Percentiles rank a stretch among this genome's conserved stretches.
These are phyloP conservation scores for Leccinum pachyderme DNA, from an alignment of 1,284 basidiomycete species.

Conservation along the genomic window DNA sequence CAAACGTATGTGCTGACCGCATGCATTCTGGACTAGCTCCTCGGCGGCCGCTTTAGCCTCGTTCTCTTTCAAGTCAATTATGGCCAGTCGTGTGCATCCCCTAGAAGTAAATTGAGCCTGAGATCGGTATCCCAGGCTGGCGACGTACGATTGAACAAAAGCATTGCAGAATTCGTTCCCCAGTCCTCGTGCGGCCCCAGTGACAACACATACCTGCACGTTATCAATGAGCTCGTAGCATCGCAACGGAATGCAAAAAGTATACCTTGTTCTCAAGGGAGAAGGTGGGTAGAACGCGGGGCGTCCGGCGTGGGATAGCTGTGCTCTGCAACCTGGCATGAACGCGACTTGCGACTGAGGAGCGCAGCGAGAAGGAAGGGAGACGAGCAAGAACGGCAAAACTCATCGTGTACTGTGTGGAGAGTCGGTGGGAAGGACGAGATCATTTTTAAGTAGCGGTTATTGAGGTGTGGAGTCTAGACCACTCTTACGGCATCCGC, in stretches of 20 bases:
- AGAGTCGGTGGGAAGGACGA: constrained; percentile 9
- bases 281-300: constrained; percentile 53
- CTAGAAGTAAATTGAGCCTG: constrained; percentile 35
- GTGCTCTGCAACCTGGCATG: constrained; percentile 28
- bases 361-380: constrained; percentile 18
- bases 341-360: constrained; percentile 14
- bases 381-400: constrained; percentile 25
- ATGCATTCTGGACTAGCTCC: constrained; percentile 63
- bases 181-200: constrained; percentile 90
- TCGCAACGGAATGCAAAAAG: neutral
- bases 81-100: constrained; percentile 79
- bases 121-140: neutral
- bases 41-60: constrained; percentile 73
- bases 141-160: constrained; percentile 78
- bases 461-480: constrained; percentile 1
- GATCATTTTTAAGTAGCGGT: constrained; percentile 24
- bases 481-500: constrained; percentile 14
- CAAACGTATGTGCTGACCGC: constrained; percentile 39
- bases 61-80: constrained; percentile 80
- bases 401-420: constrained; percentile 22
- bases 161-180: constrained; percentile 89
- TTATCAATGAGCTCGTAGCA: neutral
- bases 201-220: constrained; percentile 83
- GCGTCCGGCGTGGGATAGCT: constrained; percentile 20
- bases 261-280: constrained; percentile 68